Evolutionary conservation across 106 monocot genomes (phyloP).

Genomic region (Platanthera zijinensis): DNA sequence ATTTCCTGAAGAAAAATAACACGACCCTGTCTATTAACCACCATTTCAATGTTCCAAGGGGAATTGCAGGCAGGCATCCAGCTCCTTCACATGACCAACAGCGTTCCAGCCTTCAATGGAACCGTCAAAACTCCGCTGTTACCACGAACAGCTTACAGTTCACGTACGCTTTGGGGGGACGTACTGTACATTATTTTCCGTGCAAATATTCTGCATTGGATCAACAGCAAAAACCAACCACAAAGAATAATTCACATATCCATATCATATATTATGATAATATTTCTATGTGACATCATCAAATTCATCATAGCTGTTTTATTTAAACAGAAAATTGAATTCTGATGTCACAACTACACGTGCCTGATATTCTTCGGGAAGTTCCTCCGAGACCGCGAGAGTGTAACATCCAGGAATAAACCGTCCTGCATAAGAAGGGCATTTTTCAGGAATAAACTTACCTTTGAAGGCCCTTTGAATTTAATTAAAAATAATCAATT

Average conservation of each 20-base stretch:
- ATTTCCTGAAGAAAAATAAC: no score
- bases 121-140: no score
- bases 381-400: constrained; percentile 68
- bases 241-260: no score
- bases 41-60: no score
- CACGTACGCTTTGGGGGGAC: constrained; percentile 49
- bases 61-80: no score
- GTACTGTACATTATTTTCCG: constrained; percentile 58
- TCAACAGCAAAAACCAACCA: background rate
- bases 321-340: no score
- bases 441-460: background rate
- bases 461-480: background rate
- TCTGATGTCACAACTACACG: no score
- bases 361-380: constrained; percentile 77
- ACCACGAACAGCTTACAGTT: background rate
- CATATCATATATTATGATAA: background rate
- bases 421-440: constrained; percentile 29
- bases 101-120: no score
- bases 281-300: background rate
- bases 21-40: no score
- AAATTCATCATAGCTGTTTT: no score
- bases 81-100: no score
- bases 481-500: background rate
- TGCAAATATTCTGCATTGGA: constrained; percentile 42
- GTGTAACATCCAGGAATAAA: constrained; percentile 81